Evolutionary conservation across 2,329 filamentous ascomycete genomes (phyloP), one percentile per base, ranked within the genome.

Genomic region (Graphilbum fragrans): DNA sequence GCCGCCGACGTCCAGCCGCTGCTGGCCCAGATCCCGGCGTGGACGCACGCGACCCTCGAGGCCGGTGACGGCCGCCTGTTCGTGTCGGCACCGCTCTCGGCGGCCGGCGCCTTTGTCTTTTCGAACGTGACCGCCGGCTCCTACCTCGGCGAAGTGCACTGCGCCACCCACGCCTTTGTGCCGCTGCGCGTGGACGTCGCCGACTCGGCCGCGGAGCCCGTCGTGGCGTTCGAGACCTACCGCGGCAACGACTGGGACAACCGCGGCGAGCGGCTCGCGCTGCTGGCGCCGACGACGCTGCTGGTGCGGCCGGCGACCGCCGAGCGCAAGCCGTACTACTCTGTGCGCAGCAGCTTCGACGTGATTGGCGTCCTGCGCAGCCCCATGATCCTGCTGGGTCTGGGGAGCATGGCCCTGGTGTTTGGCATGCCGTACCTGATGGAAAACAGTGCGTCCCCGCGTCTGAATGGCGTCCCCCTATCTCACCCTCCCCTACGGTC

Each of bases 341-440:
- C 83, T 52, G 77, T 86, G 58, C 70, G 87, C 54, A 69, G 73
- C 45, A 77, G 75, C 50, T 94, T 90, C 64, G 86, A 80, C 17
- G 70, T 88, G n/a, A 55, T 95, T 43, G 76, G 74, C 44, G 79
- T 95, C 42, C 69, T 95, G 53, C 92, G 92, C 68, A 94, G 86
- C 57, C 92, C 92, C 4, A 96, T 96, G 87, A 95, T 96, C 49
- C 72, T 98, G 46, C 82, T 98, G 67, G 87, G 82, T 5, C 63
- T 94, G 27, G 78, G 92, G 32, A 86, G 81, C 47, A 77, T 95
- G 67, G 80, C 66, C 5, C 67, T 95, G 50, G 87, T 94, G 48
- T 72, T 96, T 53, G 88, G 88, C 50, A 86, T 96, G 83, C 92
- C 92, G 14, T 92, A 95, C 61, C 62, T 98, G 42, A 79, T 96